Base-by-base conservation (phyloP, 2,329 filamentous ascomycete genomes). In the Ceratocystis ficicola region DNA sequence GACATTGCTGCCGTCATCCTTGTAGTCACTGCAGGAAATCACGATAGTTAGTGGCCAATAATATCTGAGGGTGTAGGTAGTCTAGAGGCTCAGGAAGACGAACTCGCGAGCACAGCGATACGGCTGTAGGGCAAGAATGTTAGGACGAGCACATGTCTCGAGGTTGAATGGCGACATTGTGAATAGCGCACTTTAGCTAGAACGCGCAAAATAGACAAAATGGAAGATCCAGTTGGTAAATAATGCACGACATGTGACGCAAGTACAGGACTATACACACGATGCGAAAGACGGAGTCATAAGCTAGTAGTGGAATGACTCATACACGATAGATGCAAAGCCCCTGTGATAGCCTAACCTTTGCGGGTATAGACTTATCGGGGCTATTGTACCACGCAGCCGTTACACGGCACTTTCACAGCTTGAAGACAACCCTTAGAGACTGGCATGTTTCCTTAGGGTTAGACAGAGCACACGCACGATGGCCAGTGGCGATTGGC, bases 1-100 rank as follows among this genome's bases (percentile, higher is more conserved):
- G 72, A 97, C 86, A 73, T 97, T 97, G 67, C 86, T 93, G 70
- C 94, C 94, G 74, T 99, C 89, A 75, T 99, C 93, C 79, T 99
- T 96, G 83, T 99, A 97, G 82, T 99, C 94, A 78, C 90, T 95
- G 73, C 63, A 63, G 73, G 64, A 71, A 73, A 63, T 61, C 72
- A 63, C 71, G 41, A 1, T 65, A 32, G 3, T 48, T 44, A 57
- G 55, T n/a, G 55, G 15, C 20, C 44, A 12, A 17, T n/a, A 1
- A 57, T 22, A 57, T 30, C 52, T 15, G 17, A 6, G 17, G 8
- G 12, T 12, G 15, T 10, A 17, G 52, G 6, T 4, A 57, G 32
- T 17, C 20, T 52, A 10, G 48, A 25, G 48, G 20, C 6, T 32
- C 3, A 67, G 69, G 69, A 67, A 61, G 63, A 76, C 86, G 76